These are phyloP conservation scores for Podila verticillata DNA, from an alignment of 192 early-diverging fungal species.

Conservation along the genomic window DNA sequence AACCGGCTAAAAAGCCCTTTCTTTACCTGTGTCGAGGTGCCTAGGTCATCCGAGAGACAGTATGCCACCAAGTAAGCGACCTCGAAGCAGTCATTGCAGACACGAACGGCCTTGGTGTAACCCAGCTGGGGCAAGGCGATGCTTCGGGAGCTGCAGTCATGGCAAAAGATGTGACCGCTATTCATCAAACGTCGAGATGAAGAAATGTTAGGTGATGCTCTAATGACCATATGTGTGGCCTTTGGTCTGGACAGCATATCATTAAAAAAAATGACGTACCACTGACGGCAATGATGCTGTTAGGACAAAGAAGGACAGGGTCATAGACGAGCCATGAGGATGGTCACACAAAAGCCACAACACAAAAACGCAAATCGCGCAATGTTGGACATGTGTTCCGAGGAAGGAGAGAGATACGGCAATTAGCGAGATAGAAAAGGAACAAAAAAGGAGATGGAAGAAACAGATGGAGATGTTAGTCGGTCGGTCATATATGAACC, in stretches of 20 bases:
- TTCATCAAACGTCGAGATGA: neutral
- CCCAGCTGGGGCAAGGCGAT: constrained; percentile 65
- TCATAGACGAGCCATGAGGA: neutral
- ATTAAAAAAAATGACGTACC: constrained; percentile 41
- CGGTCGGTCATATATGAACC: constrained; percentile 1
- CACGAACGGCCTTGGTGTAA: constrained; percentile 61
- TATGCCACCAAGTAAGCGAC: constrained; percentile 67
- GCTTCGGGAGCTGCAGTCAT: constrained; percentile 61
- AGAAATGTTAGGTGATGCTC: neutral
- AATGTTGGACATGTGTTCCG: neutral
- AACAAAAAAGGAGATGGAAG: neutral
- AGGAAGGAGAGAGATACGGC: neutral
- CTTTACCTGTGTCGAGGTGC: constrained; percentile 60
- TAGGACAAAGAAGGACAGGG: neutral
- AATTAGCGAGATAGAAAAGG: neutral
- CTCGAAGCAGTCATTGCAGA: constrained; percentile 65
- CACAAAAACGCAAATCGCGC: neutral
- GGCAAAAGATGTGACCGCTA: constrained; percentile 68
- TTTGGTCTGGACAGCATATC: neutral
- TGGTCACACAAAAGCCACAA: neutral
- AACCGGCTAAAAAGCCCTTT: too few species aligned
- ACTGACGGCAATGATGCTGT: constrained; percentile 70
- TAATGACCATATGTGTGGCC: neutral
- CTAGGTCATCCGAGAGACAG: constrained; percentile 62
- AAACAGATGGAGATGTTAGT: neutral